Conservation (phyloP, 2,329 filamentous ascomycete genomes). For the Alternaria ethzedia region DNA sequence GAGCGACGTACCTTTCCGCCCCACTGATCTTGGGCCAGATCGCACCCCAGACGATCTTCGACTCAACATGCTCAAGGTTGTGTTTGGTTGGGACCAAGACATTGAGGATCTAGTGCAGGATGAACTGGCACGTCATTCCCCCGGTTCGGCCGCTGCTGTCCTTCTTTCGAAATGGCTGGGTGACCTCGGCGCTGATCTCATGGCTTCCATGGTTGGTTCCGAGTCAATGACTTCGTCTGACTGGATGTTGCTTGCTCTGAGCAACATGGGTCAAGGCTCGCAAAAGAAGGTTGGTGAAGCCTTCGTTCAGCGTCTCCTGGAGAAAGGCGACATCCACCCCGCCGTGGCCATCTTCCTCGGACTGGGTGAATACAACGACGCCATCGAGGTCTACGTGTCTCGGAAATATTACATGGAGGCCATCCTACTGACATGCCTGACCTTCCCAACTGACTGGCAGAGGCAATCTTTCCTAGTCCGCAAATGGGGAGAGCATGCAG, state of each 20-base stretch:
- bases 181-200: conserved; percentile 79
- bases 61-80: conserved; percentile 87
- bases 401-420: conserved; percentile 93
- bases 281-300: conserved; percentile 90
- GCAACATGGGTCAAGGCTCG: conserved; percentile 76
- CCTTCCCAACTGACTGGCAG: conserved; percentile 87
- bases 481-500: conserved; percentile 93
- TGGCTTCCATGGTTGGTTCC: conserved; percentile 75
- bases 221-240: conserved; percentile 91
- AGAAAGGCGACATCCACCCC: conserved; percentile 88
- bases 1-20: conserved; percentile 81
- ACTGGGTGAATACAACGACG: conserved; percentile 90
- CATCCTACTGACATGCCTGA: conserved; percentile 82
- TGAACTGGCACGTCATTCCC: conserved; percentile 76
- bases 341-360: conserved; percentile 92
- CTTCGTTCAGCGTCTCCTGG: conserved; percentile 87
- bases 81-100: conserved; percentile 94
- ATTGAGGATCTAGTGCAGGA: conserved; percentile 82
- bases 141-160: conserved; percentile 78
- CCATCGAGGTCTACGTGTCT: conserved; percentile 94
- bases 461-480: conserved; percentile 85
- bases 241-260: conserved; percentile 95
- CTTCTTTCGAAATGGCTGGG: conserved; percentile 92
- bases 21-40: conserved; percentile 61
- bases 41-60: conserved; percentile 74